Base-by-base conservation (phyloP, 192 early-diverging fungal genomes). In the Pilaira anomala region DNA sequence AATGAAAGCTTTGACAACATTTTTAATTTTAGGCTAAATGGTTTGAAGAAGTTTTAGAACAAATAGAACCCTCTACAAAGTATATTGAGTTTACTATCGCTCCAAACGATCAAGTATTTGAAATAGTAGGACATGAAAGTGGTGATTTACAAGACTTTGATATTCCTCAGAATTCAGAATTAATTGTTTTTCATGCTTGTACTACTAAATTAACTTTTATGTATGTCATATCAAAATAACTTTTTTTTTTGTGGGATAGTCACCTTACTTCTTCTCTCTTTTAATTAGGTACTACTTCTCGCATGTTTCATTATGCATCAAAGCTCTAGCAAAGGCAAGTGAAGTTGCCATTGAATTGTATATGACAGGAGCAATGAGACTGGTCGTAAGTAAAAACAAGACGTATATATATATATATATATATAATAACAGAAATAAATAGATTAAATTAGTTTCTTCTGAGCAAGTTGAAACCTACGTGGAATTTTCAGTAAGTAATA, bases 51-150 rank as follows among this genome's bases (percentile, higher is more conserved):
- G 64, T 54, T n/a, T 29, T 65, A 30, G 48, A 30, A 22, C 53
- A 57, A 53, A 26, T 68, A 26, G 59, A 68, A 21, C 22, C 24
- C 3, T 52, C 60, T 2, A 62, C 52, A 33, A 45, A 68, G 13
- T 30, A 28, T 7, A 49, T 68, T n/a, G 61, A 51, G 18, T 46
- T 68, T 29, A 33, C 42, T 8, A 40, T 68, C n/a, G 62, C 66
- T 12, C 66, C 66, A 11, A 19, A 55, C 8, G 66, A 68, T 25
- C 51, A 50, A n/a, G 55, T 44, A 8, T 68, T 68, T 7, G 41
- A 16, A 18, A 49, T 68, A 18, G 3, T 51, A 5, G 59, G 50
- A 7, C 22, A 28, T 36, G 66, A 41, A 45, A 48, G 30, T 19
- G 60, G 45, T 30, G 60, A 24, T 19, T 26, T 33, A 18, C 51